phyloP scores from a whole-genome alignment of 2,329 filamentous ascomycete genomes.

The Alternaria gaisen region DNA sequence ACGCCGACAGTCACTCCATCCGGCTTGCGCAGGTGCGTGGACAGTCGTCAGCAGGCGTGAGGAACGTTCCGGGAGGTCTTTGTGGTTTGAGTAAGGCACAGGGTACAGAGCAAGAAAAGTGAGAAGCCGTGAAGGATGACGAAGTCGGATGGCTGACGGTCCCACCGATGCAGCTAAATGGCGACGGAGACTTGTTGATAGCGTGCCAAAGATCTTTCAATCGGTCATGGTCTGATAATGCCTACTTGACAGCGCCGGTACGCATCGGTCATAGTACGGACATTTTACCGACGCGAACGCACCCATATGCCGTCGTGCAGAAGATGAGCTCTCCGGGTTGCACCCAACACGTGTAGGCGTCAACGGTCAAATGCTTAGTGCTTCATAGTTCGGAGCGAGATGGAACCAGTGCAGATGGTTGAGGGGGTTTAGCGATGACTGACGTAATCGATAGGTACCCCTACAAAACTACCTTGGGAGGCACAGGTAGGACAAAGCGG shows the following conservation, averaged over 20 bases:
- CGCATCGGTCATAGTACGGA: conserved; percentile 18
- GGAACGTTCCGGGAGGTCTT: neutral
- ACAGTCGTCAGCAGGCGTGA: conserved; percentile 5
- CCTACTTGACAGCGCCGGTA: conserved; percentile 30
- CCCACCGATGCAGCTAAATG: conserved; percentile 21
- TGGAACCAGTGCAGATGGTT: conserved; percentile 3
- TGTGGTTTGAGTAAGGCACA: neutral
- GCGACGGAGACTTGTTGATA: conserved; percentile 32
- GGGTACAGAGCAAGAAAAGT: neutral
- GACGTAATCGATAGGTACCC: conserved; percentile 9
- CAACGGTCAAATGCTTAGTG: conserved; percentile 14
- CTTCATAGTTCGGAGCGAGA: conserved; percentile 2
- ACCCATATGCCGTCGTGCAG: conserved; percentile 15
- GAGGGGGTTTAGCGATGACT: conserved; percentile 9
- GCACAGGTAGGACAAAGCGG: neutral
- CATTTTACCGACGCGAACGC: conserved; percentile 9
- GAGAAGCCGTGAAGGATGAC: neutral
- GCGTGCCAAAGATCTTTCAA: conserved; percentile 26
- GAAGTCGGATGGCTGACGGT: conserved; percentile 4
- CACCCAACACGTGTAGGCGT: conserved; percentile 13
- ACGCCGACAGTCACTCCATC: conserved; percentile 6
- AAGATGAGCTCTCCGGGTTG: conserved; percentile 2
- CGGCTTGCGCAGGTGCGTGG: neutral
- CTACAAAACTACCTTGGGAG: neutral
- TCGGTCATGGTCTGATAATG: conserved; percentile 21